Evolutionary conservation across 2,329 filamentous ascomycete species (phyloP).

Genomic region (Clonostachys byssicola): DNA sequence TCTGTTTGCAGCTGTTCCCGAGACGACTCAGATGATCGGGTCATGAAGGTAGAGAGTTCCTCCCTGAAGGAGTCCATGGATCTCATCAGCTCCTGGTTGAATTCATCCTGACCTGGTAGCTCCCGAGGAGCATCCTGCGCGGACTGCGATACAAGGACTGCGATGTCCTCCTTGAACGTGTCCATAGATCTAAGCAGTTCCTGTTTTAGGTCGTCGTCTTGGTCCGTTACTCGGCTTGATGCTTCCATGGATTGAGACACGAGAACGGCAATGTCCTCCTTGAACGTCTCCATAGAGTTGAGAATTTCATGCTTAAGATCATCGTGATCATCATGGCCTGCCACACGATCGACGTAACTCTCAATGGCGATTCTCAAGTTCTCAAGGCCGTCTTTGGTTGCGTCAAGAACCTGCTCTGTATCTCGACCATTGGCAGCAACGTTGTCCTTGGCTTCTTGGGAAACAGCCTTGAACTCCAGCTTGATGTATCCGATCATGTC

Average conservation of each 20-base stretch:
- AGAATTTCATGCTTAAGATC: constrained; percentile 71
- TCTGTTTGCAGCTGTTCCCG: constrained; percentile 72
- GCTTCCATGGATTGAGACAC: constrained; percentile 29
- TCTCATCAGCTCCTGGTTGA: constrained; percentile 63
- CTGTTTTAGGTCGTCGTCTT: constrained; percentile 71
- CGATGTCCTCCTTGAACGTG: constrained; percentile 61
- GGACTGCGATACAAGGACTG: constrained; percentile 45
- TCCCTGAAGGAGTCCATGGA: constrained; percentile 64
- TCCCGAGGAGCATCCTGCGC: constrained; percentile 34
- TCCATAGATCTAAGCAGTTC: constrained; percentile 63
- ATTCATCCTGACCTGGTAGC: constrained; percentile 72
- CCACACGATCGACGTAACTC: constrained; percentile 69
- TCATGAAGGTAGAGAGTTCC: constrained; percentile 61
- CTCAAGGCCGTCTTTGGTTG: constrained; percentile 83
- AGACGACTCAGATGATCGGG: constrained; percentile 21
- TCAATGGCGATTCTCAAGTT: constrained; percentile 78
- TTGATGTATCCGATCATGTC: constrained; percentile 62
- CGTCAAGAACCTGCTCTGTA: constrained; percentile 84
- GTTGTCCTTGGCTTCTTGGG: constrained; percentile 69
- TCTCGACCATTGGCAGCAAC: constrained; percentile 74
- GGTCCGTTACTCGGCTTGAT: constrained; percentile 14
- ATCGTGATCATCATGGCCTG: constrained; percentile 67
- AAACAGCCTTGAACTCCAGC: constrained; percentile 54
- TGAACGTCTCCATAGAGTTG: constrained; percentile 62
- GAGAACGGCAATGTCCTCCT: constrained; percentile 63